These are phyloP conservation scores for Galerina marginata DNA, from an alignment of 768 basidiomycete species.

Conservation along the genomic window DNA sequence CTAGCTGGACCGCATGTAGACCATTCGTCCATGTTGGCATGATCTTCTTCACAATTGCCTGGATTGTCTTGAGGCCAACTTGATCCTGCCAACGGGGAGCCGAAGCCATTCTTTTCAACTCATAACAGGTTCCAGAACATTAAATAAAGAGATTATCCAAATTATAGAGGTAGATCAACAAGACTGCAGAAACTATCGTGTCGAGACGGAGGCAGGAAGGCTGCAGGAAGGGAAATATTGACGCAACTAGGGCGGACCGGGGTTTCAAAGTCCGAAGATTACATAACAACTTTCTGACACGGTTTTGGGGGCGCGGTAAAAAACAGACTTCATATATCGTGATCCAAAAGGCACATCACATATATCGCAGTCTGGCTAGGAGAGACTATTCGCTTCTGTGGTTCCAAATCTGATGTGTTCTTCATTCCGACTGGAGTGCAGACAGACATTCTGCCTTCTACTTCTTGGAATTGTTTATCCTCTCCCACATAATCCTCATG, in stretches of 20 bases:
- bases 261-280: constrained; percentile 4
- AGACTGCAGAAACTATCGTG: neutral
- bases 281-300: neutral
- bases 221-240: neutral
- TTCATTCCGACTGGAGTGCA: too few species aligned
- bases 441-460: too few species aligned
- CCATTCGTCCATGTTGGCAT: neutral
- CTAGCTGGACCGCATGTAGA: neutral
- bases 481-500: too few species aligned
- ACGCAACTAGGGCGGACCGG: neutral
- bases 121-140: neutral
- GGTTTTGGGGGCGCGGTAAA: constrained; percentile 1
- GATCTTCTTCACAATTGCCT: neutral
- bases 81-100: neutral
- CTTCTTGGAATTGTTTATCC: too few species aligned
- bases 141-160: neutral
- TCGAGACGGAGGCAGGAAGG: neutral
- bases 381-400: too few species aligned
- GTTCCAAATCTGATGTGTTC: too few species aligned
- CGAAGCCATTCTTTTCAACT: neutral
- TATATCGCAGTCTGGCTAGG: too few species aligned
- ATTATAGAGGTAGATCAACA: neutral
- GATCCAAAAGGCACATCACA: too few species aligned
- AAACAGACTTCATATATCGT: constrained; percentile 1
- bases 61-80: neutral